A percentile compares a stretch with the other conserved stretches of the same genome.
Evolutionary conservation across 2,329 filamentous ascomycete genomes (phyloP).

Genomic region (Sporothrix variecibatus): DNA sequence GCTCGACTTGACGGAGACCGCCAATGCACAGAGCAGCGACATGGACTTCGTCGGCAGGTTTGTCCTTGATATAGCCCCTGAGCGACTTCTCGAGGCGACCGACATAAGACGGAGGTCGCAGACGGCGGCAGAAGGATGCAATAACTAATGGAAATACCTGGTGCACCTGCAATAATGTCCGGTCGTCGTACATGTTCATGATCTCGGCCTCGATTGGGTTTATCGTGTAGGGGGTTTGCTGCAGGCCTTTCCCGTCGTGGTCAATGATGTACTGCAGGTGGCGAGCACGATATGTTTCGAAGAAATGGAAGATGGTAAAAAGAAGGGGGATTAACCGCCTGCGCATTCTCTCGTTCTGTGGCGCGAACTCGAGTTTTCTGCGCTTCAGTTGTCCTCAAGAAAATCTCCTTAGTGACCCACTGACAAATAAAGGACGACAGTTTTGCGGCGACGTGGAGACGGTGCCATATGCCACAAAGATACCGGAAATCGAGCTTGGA

Average conservation of each 20-base stretch:
- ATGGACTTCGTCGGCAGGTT: conserved; percentile 63
- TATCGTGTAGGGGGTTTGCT: conserved; percentile 56
- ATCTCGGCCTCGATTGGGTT: conserved; percentile 65
- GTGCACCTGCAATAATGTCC: conserved; percentile 63
- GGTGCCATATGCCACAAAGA: conserved; percentile 66
- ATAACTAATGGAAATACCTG: conserved; percentile 66
- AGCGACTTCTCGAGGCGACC: conserved; percentile 63
- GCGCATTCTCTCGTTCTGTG: conserved; percentile 64
- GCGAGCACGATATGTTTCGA: conserved; percentile 63
- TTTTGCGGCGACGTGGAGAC: conserved; percentile 65
- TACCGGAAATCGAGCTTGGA: conserved; percentile 59
- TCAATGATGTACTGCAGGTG: conserved; percentile 59
- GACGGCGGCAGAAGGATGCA: conserved; percentile 62
- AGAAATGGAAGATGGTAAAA: conserved; percentile 68
- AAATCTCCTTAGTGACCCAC: conserved; percentile 67
- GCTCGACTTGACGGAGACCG: conserved; percentile 63
- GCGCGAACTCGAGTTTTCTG: conserved; percentile 59
- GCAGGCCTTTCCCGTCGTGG: conserved; percentile 54
- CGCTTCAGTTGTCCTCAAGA: conserved; percentile 57
- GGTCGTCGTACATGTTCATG: conserved; percentile 66
- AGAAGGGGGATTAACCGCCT: conserved; percentile 63
- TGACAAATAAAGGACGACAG: conserved; percentile 63
- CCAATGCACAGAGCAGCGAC: conserved; percentile 62
- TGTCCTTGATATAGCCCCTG: conserved; percentile 64
- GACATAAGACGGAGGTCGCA: conserved; percentile 65